Conservation (phyloP, 176 grass and related monocot species). For the Phyllostachys edulis region DNA sequence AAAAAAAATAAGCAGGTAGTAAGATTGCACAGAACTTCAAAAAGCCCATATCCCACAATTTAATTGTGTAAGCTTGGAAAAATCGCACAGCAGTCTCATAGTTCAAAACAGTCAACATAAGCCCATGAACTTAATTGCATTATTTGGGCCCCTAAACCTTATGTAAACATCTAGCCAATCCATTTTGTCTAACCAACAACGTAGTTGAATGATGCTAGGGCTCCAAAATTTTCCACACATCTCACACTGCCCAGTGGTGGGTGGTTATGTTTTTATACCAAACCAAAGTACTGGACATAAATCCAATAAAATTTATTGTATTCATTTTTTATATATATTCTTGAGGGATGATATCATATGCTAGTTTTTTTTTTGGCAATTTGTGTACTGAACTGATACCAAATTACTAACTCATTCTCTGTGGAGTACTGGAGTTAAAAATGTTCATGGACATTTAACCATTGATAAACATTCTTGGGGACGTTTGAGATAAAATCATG, state of each 20-base stretch:
- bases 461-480: neutral
- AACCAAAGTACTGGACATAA: slow-evolving; percentile 9
- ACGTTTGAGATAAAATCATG: neutral
- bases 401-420: neutral
- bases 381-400: neutral
- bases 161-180: neutral
- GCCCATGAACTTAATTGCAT: neutral
- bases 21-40: neutral
- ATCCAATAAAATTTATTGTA: slow-evolving; percentile 6
- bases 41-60: neutral
- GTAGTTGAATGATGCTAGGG: neutral
- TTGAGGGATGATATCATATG: neutral
- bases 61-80: neutral
- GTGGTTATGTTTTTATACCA: neutral
- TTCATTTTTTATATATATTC: neutral
- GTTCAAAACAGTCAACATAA: slow-evolving; percentile 13
- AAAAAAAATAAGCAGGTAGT: slow-evolving; percentile 1
- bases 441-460: neutral
- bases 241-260: neutral
- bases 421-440: neutral
- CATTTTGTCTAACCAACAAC: neutral
- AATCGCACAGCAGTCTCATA: neutral
- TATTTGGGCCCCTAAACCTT: neutral
- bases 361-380: neutral
- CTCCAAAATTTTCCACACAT: neutral